These are phyloP conservation scores for Diphasiastrum complanatum DNA, from an alignment of 83 land plant species.

Conservation along the genomic window DNA sequence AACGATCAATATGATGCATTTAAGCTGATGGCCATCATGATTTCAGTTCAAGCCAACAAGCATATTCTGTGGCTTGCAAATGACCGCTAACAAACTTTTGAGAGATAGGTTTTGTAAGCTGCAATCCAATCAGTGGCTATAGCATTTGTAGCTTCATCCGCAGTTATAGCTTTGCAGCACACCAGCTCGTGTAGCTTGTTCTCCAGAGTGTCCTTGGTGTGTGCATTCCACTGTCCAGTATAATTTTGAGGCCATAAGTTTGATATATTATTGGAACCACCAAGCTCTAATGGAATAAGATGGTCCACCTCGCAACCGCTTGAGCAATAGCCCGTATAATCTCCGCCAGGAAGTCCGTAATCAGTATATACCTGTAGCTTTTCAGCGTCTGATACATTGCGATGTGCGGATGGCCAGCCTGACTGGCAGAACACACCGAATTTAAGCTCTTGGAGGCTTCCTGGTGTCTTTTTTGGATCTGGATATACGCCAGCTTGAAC, in stretches of 20 bases:
- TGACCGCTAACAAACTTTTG: too few species aligned
- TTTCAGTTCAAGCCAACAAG: too few species aligned
- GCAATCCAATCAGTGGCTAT: constrained; percentile 2
- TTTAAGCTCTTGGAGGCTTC: not conserved
- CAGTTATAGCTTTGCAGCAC: not conserved
- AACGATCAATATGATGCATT: too few species aligned
- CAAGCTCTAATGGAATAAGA: constrained; percentile 4
- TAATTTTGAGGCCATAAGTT: constrained; percentile 4
- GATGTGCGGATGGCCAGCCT: constrained; percentile 7
- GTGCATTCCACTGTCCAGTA: constrained; percentile 5
- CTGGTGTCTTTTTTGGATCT: not conserved
- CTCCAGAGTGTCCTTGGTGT: constrained; percentile 8
- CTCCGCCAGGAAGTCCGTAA: constrained; percentile 6
- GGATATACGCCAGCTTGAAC: not conserved
- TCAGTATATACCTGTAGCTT: not conserved
- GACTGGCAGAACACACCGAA: not conserved
- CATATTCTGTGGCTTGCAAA: too few species aligned
- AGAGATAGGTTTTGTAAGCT: constrained; percentile 11
- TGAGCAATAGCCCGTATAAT: constrained; percentile 6
- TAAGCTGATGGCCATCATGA: too few species aligned
- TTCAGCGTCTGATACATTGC: not conserved
- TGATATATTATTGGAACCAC: not conserved
- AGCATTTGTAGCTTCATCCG: not conserved
- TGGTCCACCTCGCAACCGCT: constrained; percentile 1
- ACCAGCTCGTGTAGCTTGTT: not conserved